phyloP scores from a whole-genome alignment of 192 early-diverging fungal species.

The Haplosporangium gracile region DNA sequence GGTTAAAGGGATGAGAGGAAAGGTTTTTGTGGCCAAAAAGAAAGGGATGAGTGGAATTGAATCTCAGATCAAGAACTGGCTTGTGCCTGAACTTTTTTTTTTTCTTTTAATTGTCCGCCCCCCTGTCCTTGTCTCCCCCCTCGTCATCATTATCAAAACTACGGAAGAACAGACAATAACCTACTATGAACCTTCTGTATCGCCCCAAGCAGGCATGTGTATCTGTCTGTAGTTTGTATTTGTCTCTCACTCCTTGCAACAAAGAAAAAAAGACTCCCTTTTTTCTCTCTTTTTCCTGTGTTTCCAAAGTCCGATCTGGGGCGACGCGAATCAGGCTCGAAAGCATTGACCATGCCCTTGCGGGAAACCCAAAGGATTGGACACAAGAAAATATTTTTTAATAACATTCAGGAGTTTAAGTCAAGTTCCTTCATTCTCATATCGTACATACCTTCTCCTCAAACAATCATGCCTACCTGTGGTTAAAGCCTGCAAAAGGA shows the following conservation, averaged over 20 bases:
- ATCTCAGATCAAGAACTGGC: background rate
- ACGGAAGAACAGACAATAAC: background rate
- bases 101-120: background rate
- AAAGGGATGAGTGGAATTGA: background rate
- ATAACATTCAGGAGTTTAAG: background rate
- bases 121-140: background rate
- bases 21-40: background rate
- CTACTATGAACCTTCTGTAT: background rate
- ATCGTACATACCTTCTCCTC: background rate
- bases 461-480: background rate
- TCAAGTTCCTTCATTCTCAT: background rate
- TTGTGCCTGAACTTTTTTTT: constrained; percentile 17
- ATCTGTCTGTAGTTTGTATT: background rate
- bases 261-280: background rate
- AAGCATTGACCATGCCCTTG: constrained; percentile 17
- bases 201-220: background rate
- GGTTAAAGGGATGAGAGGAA: background rate
- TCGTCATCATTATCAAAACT: background rate
- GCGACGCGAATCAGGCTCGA: no score
- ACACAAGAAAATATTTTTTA: background rate
- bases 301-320: constrained; percentile 13
- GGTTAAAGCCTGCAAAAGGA: background rate
- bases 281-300: background rate
- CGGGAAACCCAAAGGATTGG: constrained; percentile 9
- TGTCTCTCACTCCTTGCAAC: background rate